Percentiles rank a stretch among this genome's conserved stretches.
Evolutionary conservation across 2,329 filamentous ascomycete genomes (phyloP).

Genomic region (Akanthomyces lecanii): DNA sequence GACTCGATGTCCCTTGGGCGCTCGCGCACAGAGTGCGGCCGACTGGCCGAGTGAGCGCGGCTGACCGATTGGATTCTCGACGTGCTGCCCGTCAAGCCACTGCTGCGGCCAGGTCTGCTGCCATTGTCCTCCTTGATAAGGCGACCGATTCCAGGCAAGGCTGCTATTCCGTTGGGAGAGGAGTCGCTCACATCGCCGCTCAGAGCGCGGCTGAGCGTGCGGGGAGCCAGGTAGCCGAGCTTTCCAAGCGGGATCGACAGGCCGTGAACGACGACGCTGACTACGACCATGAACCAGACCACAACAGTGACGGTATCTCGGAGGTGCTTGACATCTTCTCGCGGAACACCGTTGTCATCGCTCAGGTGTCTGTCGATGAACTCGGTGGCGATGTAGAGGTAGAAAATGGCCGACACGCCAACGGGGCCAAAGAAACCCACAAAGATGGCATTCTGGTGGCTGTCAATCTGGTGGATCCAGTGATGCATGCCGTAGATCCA

Average conservation of each 20-base stretch:
- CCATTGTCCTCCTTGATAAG: slow-evolving; percentile 14
- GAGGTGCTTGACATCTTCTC: slow-evolving; percentile 62
- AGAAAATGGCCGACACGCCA: slow-evolving; percentile 85
- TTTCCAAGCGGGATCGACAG: slow-evolving; percentile 75
- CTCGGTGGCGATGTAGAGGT: slow-evolving; percentile 75
- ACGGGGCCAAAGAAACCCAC: slow-evolving; percentile 93
- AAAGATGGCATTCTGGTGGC: slow-evolving; percentile 70
- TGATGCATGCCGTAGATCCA: slow-evolving; percentile 70
- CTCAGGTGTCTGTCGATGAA: slow-evolving; percentile 57
- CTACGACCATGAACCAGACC: slow-evolving; percentile 82
- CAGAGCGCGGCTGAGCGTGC: slow-evolving; percentile 46
- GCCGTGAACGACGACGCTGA: slow-evolving; percentile 81
- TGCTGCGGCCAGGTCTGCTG: neutral
- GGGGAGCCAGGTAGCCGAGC: slow-evolving; percentile 57
- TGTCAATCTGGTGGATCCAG: slow-evolving; percentile 74
- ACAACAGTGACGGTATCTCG: slow-evolving; percentile 65
- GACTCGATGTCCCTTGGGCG: neutral
- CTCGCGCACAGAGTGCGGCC: neutral
- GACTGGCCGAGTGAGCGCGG: neutral
- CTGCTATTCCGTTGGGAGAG: neutral
- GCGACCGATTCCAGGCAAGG: slow-evolving; percentile 13
- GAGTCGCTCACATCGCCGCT: slow-evolving; percentile 16
- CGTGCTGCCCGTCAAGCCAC: neutral
- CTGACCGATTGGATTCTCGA: neutral
- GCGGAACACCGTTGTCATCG: slow-evolving; percentile 52